Base-by-base conservation (phyloP, 2,329 filamentous ascomycete species). In the Dendrostoma leiphaemia region DNA sequence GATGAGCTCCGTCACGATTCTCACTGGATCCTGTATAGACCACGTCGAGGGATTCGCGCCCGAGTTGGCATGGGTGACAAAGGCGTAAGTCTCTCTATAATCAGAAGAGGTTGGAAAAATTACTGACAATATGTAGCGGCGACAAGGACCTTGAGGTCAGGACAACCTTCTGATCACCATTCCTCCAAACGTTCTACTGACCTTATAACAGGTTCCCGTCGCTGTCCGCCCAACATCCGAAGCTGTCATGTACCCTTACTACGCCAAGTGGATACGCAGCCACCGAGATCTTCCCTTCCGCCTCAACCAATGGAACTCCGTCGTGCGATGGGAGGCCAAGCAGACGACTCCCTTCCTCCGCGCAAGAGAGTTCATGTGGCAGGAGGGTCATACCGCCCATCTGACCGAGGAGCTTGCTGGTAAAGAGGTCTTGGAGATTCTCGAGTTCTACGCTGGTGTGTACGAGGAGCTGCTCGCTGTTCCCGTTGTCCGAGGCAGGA, bases 41-140 rank as follows among this genome's bases (percentile, higher is more conserved):
- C 94, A 99, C 71, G 89, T 99, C 59, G 93, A 99, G 73, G 94
- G 94, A n/a, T 99, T 99, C 71, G 94, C 94, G 49, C 92, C 94
- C 31, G 90, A 94, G 72, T 82, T 94, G 62, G 90, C 90, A 53
- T 94, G 90, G 90, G 90, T 94, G 26, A 94, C 90, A 49, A 90
- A 90, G 72, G 89, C 87, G 79, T 87, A 72, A 74, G 82, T 77
- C 46, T n/a, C n/a, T n/a, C n/a, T n/a, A n/a, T n/a, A n/a, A n/a
- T n/a, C n/a, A n/a, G n/a, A n/a, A n/a, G n/a, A n/a, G n/a, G n/a
- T n/a, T n/a, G n/a, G n/a, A n/a, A n/a, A n/a, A n/a, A n/a, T n/a
- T n/a, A 59, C 65, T 73, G 49, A 52, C 48, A 40, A 37, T 15
- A 10, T 57, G 19, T 62, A 91, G 91, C 62, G 94, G 94, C 66